phyloP scores from a whole-genome alignment of 495 filamentous ascomycete species.

The Rostrohypoxylon terebratum region DNA sequence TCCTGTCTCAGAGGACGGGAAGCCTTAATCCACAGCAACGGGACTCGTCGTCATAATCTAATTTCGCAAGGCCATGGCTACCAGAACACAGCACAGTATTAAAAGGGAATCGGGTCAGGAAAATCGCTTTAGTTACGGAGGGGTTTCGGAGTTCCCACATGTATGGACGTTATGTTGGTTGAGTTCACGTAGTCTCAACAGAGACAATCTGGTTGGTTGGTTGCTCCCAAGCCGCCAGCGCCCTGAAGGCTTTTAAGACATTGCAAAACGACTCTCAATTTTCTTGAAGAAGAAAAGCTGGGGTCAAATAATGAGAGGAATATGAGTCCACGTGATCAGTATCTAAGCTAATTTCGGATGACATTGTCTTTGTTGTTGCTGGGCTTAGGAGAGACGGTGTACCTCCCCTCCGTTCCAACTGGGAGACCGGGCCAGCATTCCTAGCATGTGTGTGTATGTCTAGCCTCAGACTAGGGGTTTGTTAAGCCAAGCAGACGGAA shows the following conservation, averaged over 20 bases:
- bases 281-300: conserved; percentile 35
- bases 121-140: conserved; percentile 45
- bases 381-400: conserved; percentile 31
- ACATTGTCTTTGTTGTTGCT: conserved; percentile 57
- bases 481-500: conserved; percentile 15
- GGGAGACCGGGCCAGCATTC: conserved; percentile 31
- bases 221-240: conserved; percentile 25
- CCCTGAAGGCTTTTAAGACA: conserved; percentile 38
- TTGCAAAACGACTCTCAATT: conserved; percentile 34
- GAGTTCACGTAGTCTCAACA: conserved; percentile 26
- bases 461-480: conserved; percentile 21
- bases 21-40: conserved; percentile 24
- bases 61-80: conserved; percentile 47
- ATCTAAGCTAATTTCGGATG: conserved; percentile 51
- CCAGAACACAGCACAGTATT: conserved; percentile 40
- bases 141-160: conserved; percentile 46
- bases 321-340: conserved; percentile 36
- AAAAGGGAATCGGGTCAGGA: conserved; percentile 44
- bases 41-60: conserved; percentile 52
- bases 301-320: conserved; percentile 34
- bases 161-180: conserved; percentile 36
- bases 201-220: conserved; percentile 40
- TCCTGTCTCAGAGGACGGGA: conserved; percentile 34
- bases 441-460: conserved; percentile 28
- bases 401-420: conserved; percentile 35